These are phyloP conservation scores for Eimeria falciformis DNA, from an alignment of 169 alveolate genomes.

Conservation along the genomic window DNA sequence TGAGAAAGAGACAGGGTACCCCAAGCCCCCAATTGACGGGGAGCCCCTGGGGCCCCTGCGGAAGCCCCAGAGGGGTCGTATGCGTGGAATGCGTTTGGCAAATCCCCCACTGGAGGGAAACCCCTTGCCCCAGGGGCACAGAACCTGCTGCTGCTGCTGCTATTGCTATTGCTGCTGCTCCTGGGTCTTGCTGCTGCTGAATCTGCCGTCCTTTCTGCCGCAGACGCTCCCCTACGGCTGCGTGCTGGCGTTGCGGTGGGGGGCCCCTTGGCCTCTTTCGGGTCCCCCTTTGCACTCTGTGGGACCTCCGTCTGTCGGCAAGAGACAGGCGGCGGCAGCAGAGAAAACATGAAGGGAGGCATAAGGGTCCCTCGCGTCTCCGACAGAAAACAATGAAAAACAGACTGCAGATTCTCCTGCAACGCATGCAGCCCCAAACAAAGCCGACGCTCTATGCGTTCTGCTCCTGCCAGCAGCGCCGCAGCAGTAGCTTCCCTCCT, in stretches of 20 bases:
- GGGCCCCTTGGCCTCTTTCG: constrained; percentile 7
- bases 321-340: background rate
- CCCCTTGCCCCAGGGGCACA: constrained; percentile 28
- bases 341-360: constrained; percentile 13
- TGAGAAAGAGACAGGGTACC: constrained; percentile 36
- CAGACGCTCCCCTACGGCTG: constrained; percentile 5
- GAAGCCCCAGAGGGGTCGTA: background rate
- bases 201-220: constrained; percentile 5
- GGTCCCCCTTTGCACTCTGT: too few relatives aligned
- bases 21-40: constrained; percentile 7
- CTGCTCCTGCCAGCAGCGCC: constrained; percentile 39
- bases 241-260: background rate
- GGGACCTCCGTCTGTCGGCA: too few relatives aligned
- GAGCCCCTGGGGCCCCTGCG: background rate
- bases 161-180: constrained; percentile 1
- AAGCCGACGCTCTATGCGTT: background rate
- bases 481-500: background rate
- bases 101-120: constrained; percentile 36
- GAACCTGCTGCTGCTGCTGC: constrained; percentile 39
- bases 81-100: background rate
- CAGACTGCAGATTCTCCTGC: constrained; percentile 12
- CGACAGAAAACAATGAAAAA: background rate
- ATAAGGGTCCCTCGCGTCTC: background rate
- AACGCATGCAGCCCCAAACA: constrained; percentile 1
- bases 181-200: background rate